Base-by-base conservation (phyloP, 306 rosid species). In the Gleditsia sinensis region DNA sequence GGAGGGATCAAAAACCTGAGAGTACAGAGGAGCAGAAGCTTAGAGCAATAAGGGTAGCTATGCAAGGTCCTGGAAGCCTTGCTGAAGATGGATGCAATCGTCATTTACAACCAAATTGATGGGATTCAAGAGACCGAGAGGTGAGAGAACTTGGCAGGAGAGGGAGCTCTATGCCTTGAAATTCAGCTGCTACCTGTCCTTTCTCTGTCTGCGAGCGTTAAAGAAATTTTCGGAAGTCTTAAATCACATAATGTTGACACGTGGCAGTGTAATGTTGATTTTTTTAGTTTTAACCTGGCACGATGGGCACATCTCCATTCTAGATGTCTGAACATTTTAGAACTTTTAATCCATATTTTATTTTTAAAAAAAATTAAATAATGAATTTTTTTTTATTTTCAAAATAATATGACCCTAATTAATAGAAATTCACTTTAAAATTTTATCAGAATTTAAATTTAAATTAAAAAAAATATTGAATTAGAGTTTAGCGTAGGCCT, bases 11-110 rank as follows among this genome's bases (percentile, higher is more conserved):
- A 39, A 66, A 73, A 88, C 97, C 99, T 92, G 84, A 94, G 71
- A 69, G 97, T 69, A 58, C 91, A 84, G 78, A 94, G 67, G 40
- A 92, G 58, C 2, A 94, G 83, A 39, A 94, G 86, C 78, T 83
- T 84, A 75, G 94, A 75, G 78, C 27, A 82, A 46, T 64, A 67
- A 40, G 90, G 81, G 77, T 56, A 65, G 74, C 67, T 74, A 45
- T 81, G 71, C 79, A 87, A 78, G 55, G 83, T 80, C 75, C 72
- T 81, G 11, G 91, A 21, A 61, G 48, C 48, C 36, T 61, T 61
- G 46, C 30, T 67, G 80, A 86, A 85, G 87, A 92, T 86, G 78
- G 95, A 88, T 3, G 33, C 74, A 62, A 84, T 33, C 28, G 84
- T 70, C 98, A 89, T 94, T 12, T 64, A 14, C 19, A 28, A 28